A percentile compares a stretch with the other conserved stretches of the same genome.
Conservation (phyloP, 306 rosid species). For the Cicer chorassanicum region DNA sequence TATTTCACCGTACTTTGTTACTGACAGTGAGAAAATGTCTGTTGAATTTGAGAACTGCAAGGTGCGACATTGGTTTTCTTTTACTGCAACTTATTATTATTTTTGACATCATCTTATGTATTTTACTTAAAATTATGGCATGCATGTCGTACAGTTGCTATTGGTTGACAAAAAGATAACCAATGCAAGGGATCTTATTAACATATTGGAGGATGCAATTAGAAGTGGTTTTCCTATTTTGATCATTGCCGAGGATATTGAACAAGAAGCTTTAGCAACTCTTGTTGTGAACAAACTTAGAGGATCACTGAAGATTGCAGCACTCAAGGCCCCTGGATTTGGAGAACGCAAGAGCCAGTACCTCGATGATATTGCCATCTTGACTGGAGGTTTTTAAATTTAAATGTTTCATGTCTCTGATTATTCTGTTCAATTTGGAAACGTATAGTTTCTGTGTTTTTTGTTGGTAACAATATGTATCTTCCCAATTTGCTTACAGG, state of each 20-base stretch:
- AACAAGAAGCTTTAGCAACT: slow-evolving; percentile 98
- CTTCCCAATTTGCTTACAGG: slow-evolving; percentile 53
- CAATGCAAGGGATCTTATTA: slow-evolving; percentile 88
- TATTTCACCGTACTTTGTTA: slow-evolving; percentile 94
- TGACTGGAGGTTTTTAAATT: slow-evolving; percentile 75
- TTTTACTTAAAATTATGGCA: background rate
- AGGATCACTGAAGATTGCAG: slow-evolving; percentile 95
- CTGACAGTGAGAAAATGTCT: slow-evolving; percentile 96
- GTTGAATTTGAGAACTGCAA: slow-evolving; percentile 95
- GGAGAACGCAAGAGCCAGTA: slow-evolving; percentile 99
- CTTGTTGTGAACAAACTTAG: slow-evolving; percentile 95
- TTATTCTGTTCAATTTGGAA: background rate
- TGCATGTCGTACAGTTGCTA: slow-evolving; percentile 69
- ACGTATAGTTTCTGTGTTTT: background rate
- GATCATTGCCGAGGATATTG: slow-evolving; percentile 91
- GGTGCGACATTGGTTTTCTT: slow-evolving; percentile 51
- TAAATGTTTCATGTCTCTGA: background rate
- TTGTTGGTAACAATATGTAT: slow-evolving; percentile 7
- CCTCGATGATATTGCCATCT: slow-evolving; percentile 93
- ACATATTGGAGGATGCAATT: slow-evolving; percentile 89
- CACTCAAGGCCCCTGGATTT: slow-evolving; percentile 97
- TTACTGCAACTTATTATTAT: background rate
- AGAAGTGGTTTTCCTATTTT: slow-evolving; percentile 85
- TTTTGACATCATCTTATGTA: background rate
- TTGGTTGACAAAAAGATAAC: slow-evolving; percentile 93